These are phyloP conservation scores for Trichoderma atroviride DNA, from an alignment of 2,329 filamentous ascomycete species.

Conservation along the genomic window DNA sequence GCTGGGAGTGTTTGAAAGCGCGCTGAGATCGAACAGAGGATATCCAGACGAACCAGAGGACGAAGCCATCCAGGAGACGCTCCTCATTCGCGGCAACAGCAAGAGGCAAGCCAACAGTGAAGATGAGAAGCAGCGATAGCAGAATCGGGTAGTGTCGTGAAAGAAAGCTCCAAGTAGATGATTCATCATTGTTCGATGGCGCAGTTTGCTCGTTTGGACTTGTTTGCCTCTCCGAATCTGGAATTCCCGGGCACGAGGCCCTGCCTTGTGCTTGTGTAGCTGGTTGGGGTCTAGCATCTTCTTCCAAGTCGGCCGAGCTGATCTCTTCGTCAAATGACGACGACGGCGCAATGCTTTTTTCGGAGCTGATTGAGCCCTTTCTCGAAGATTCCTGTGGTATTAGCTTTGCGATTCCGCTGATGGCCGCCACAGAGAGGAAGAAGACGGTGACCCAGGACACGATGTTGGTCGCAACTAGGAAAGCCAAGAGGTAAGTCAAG, in stretches of 20 bases:
- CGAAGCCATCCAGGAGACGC: constrained; percentile 49
- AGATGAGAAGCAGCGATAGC: constrained; percentile 38
- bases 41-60: constrained; percentile 55
- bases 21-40: constrained; percentile 44
- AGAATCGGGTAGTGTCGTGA: constrained; percentile 34
- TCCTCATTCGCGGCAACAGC: constrained; percentile 40
- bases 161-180: constrained; percentile 24
- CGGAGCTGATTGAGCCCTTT: constrained; percentile 6
- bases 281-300: background rate
- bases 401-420: constrained; percentile 13
- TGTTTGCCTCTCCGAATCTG: constrained; percentile 20
- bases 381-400: background rate
- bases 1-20: constrained; percentile 36
- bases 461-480: constrained; percentile 25
- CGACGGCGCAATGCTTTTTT: constrained; percentile 1
- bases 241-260: background rate
- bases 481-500: constrained; percentile 27
- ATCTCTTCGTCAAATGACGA: background rate
- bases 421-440: constrained; percentile 30
- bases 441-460: constrained; percentile 40
- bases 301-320: background rate
- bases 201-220: background rate
- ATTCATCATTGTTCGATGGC: background rate
- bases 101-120: constrained; percentile 47
- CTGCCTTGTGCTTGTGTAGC: background rate